Evolutionary conservation across 441 rosid species (phyloP), one percentile per base, ranked within the genome.

Genomic region (Pelargonium fulgidum): DNA sequence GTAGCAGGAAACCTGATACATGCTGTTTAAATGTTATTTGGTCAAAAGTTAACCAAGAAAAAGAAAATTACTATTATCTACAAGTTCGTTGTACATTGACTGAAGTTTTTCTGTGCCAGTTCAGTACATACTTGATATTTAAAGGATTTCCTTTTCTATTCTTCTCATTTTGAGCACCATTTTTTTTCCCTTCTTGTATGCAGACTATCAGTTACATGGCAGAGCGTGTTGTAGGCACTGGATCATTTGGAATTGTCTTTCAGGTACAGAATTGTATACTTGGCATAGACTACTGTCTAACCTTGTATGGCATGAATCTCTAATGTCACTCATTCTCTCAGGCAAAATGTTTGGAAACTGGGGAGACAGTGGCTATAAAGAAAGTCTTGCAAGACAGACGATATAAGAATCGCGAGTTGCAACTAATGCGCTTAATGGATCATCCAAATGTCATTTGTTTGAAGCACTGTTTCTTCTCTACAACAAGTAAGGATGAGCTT

Each of bases 151-250:
- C 50, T 44, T 52, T 68, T 62, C 66, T 17, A 24, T 71, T 47
- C 14, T 50, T 65, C 29, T 72, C 19, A 0, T 17, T 63, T 16
- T 42, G 45, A 33, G 39, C 39, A 33, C 39, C 39, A 7, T 33
- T 33, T 33, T 33, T 33, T 33, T 33, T 33, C 19, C 4, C 33
- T 33, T 14, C n/a, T 64, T 26, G 62, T 42, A 41, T 66, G 68
- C 77, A 94, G 97, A 94, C 98, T 1, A 90, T 94, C 75, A 92
- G 98, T 77, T 94, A 90, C 80, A 94, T 92, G 99, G 98, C 99
- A 45, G 99, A 94, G 85, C 87, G 97, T 24, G 91, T 92, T 58
- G 93, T 94, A 3, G 99, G 98, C 41, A 92, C 85, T 68, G 99
- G 99, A 48, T 92, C 99, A 1, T 94, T 94, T 77, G 99, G 99